phyloP scores from a whole-genome alignment of 306 rosid genomes.

The Trichosanthes truncata region DNA sequence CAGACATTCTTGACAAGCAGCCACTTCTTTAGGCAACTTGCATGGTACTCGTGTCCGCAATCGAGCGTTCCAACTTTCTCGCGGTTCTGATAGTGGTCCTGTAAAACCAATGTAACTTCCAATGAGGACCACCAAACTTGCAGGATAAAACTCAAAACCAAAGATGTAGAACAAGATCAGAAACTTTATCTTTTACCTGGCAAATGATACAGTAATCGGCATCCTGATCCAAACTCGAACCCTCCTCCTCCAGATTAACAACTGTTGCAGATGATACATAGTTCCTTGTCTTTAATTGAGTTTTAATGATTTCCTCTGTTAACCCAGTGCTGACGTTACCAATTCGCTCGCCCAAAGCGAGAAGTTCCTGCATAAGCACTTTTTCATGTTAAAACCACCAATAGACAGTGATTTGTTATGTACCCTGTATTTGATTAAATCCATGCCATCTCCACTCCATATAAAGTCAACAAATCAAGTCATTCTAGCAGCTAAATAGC shows the following conservation, averaged over 20 bases:
- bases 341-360: conserved; percentile 88
- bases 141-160: neutral
- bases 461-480: neutral
- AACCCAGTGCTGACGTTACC: conserved; percentile 85
- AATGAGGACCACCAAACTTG: neutral
- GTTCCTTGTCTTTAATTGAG: conserved; percentile 38
- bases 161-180: neutral
- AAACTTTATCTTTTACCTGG: conserved; percentile 63
- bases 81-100: conserved; percentile 66
- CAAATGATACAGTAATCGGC: conserved; percentile 72
- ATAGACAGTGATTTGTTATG: neutral
- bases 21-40: conserved; percentile 74
- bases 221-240: conserved; percentile 44
- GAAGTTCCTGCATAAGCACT: conserved; percentile 60
- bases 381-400: neutral
- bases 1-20: conserved; percentile 76
- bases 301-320: conserved; percentile 51
- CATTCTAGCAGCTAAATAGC: neutral
- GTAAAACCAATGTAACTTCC: neutral
- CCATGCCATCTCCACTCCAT: neutral
- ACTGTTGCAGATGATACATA: conserved; percentile 19
- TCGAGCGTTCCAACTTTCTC: conserved; percentile 65
- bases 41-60: conserved; percentile 91
- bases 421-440: neutral
- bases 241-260: conserved; percentile 53